These are phyloP conservation scores for Suhomyces emberorum DNA, from an alignment of 805 yeast genomes.

Conservation along the genomic window DNA sequence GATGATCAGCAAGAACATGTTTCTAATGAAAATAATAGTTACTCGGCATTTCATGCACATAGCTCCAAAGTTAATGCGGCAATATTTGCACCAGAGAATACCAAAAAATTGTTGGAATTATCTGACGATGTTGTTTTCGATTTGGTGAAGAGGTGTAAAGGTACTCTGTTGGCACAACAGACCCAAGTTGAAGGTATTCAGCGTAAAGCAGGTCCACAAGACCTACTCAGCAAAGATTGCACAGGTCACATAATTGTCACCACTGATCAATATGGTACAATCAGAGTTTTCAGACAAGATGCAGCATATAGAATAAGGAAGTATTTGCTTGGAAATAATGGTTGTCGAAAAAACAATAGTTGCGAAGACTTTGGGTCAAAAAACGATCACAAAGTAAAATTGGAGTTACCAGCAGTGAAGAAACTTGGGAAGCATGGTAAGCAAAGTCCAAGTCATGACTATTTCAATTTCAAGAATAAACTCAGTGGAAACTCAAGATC, in stretches of 20 bases:
- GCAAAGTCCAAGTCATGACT: not conserved
- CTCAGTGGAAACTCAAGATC: not conserved
- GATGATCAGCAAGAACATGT: slow-evolving; percentile 15
- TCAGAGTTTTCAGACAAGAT: slow-evolving; percentile 80
- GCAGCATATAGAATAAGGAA: slow-evolving; percentile 48
- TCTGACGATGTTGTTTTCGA: slow-evolving; percentile 83
- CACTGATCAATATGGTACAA: slow-evolving; percentile 69
- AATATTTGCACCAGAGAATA: slow-evolving; percentile 68
- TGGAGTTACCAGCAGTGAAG: not conserved
- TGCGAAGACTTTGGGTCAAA: not conserved
- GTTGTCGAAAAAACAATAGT: not conserved
- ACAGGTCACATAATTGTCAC: slow-evolving; percentile 61
- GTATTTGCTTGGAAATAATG: not conserved
- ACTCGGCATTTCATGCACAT: slow-evolving; percentile 75
- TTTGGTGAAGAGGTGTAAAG: slow-evolving; percentile 31
- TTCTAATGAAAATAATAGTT: slow-evolving; percentile 54
- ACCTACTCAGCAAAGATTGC: slow-evolving; percentile 5
- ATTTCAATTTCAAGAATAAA: not conserved
- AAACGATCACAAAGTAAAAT: not conserved
- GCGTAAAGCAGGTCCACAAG: not conserved
- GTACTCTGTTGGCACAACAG: not conserved
- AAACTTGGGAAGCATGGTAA: not conserved
- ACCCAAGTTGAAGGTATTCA: not conserved
- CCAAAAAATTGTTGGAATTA: slow-evolving; percentile 60
- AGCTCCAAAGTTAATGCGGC: slow-evolving; percentile 72